phyloP scores from a whole-genome alignment of 192 early-diverging fungal genomes.

The Coemansia sp. region DNA sequence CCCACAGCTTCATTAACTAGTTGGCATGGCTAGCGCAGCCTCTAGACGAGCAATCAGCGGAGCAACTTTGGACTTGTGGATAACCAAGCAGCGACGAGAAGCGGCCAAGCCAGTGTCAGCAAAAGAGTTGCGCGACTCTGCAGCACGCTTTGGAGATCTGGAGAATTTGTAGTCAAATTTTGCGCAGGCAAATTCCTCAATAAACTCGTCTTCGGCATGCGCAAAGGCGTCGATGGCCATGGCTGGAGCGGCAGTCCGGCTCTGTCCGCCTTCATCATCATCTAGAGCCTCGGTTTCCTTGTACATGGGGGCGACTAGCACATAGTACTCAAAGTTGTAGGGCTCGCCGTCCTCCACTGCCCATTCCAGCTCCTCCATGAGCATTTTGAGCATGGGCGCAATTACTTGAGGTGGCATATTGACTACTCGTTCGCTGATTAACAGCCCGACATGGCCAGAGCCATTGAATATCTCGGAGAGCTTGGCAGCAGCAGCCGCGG shows the following conservation, averaged over 20 bases:
- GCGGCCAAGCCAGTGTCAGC: slow-evolving; percentile 81
- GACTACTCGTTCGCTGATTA: slow-evolving; percentile 85
- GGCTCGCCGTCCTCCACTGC: slow-evolving; percentile 66
- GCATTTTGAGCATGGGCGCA: slow-evolving; percentile 87
- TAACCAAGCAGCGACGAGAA: slow-evolving; percentile 60
- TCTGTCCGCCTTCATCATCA: slow-evolving; percentile 54
- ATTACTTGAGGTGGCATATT: slow-evolving; percentile 95
- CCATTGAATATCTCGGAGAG: slow-evolving; percentile 31
- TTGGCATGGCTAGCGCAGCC: slow-evolving; percentile 10
- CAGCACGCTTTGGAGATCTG: slow-evolving; percentile 55
- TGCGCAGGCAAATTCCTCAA: slow-evolving; percentile 68
- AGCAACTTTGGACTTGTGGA: slow-evolving; percentile 51
- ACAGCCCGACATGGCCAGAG: slow-evolving; percentile 53
- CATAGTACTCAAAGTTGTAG: slow-evolving; percentile 77
- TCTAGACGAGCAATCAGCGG: slow-evolving; percentile 19
- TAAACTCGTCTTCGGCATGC: slow-evolving; percentile 90
- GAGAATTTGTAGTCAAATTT: slow-evolving; percentile 82
- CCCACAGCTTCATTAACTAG: background rate
- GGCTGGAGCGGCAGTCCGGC: slow-evolving; percentile 21
- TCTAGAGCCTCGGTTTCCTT: slow-evolving; percentile 61
- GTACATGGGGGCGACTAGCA: slow-evolving; percentile 80
- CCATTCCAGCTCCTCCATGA: slow-evolving; percentile 75
- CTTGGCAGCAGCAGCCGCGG: slow-evolving; percentile 8
- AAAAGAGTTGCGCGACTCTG: slow-evolving; percentile 78
- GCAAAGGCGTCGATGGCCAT: slow-evolving; percentile 58